These are phyloP conservation scores for Trypanosoma mega DNA, from an alignment of 208 protist species.

Conservation along the genomic window DNA sequence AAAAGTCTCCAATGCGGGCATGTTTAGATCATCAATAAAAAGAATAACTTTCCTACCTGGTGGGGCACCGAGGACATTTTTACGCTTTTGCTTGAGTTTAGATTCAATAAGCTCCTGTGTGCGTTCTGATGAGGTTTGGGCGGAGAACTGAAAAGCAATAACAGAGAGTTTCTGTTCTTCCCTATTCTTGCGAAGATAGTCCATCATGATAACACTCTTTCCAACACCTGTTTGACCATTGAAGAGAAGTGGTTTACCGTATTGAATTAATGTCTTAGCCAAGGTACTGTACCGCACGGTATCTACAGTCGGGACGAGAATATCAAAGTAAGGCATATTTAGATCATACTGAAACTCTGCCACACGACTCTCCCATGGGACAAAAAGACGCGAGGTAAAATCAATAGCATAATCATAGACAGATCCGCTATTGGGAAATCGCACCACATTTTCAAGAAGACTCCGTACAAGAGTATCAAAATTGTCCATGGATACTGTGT, in stretches of 20 bases:
- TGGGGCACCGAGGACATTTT: constrained; percentile 94
- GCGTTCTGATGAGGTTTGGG: constrained; percentile 93
- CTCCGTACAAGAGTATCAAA: constrained; percentile 91
- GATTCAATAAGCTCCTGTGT: constrained; percentile 97
- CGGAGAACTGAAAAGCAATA: constrained; percentile 95
- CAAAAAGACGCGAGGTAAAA: constrained; percentile 70
- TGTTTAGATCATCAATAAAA: constrained; percentile 98
- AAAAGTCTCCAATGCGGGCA: constrained; percentile 96
- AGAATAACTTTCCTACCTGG: constrained; percentile 93
- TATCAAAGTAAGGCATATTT: constrained; percentile 93
- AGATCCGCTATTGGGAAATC: constrained; percentile 83
- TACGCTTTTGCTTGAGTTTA: constrained; percentile 95
- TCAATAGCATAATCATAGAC: constrained; percentile 96
- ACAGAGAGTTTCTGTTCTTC: constrained; percentile 76
- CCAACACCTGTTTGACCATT: constrained; percentile 95
- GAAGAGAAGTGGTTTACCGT: constrained; percentile 91
- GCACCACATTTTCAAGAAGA: constrained; percentile 81
- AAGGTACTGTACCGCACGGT: constrained; percentile 94
- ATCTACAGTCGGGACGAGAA: constrained; percentile 97
- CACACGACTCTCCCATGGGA: constrained; percentile 83
- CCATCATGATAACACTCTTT: constrained; percentile 94
- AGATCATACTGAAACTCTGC: constrained; percentile 81
- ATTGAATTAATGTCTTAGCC: constrained; percentile 85
- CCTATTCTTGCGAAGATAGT: constrained; percentile 78
- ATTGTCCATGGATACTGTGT: constrained; percentile 75